phyloP scores from a whole-genome alignment of 2,329 filamentous ascomycete genomes.

The Penicillium griseofulvum region DNA sequence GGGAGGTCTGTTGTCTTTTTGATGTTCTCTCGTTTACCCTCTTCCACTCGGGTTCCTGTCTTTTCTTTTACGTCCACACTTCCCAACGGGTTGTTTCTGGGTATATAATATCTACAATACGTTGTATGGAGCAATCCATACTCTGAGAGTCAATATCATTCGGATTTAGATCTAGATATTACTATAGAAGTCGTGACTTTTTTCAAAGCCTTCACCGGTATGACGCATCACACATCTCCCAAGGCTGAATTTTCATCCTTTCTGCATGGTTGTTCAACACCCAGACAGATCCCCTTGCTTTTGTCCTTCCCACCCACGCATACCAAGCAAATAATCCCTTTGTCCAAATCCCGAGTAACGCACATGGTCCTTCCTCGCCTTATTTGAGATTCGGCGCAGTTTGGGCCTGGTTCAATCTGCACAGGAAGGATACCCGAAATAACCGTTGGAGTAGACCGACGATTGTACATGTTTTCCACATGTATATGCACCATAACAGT shows the following conservation, averaged over 20 bases:
- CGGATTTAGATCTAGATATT: background rate
- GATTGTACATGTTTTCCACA: background rate
- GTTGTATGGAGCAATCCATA: background rate
- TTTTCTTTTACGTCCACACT: background rate
- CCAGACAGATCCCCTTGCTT: background rate
- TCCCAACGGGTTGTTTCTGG: background rate
- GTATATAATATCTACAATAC: background rate
- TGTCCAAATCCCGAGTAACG: background rate
- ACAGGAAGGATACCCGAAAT: background rate
- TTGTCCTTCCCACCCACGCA: background rate
- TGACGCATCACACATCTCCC: background rate
- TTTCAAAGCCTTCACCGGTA: background rate
- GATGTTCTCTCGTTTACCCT: slow-evolving; percentile 1
- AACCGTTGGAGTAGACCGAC: background rate
- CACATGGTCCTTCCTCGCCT: background rate
- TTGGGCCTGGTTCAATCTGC: background rate
- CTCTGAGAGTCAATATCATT: background rate
- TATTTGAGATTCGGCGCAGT: background rate
- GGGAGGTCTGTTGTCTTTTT: slow-evolving; percentile 10
- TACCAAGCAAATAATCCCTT: background rate
- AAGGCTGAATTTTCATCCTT: background rate
- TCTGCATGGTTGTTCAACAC: background rate
- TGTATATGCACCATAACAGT: background rate
- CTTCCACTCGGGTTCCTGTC: slow-evolving; percentile 2
- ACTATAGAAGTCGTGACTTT: background rate